phyloP scores from a whole-genome alignment of 2,329 filamentous ascomycete species.

The Fusarium sp. region DNA sequence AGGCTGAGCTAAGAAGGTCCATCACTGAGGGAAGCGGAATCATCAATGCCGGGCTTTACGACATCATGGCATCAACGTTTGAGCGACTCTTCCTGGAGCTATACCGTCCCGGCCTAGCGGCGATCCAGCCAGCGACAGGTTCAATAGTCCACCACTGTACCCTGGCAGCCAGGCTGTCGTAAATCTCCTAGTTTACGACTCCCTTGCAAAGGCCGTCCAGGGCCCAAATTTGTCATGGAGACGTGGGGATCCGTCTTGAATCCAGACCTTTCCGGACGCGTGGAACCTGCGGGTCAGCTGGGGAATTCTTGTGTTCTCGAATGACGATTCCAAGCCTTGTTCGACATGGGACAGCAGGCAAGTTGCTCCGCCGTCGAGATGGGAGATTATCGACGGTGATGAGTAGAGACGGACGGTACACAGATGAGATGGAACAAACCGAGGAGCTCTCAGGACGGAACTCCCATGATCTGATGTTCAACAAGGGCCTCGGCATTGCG shows the following conservation, averaged over 20 bases:
- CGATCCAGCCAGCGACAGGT: constrained; percentile 12
- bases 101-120: constrained; percentile 14
- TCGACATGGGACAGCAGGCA: neutral
- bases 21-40: constrained; percentile 17
- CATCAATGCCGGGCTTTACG: constrained; percentile 2
- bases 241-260: neutral
- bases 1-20: neutral
- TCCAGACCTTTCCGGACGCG: neutral
- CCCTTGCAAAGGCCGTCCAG: neutral
- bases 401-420: neutral
- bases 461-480: neutral
- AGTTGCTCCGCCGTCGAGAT: neutral
- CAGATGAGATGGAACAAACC: neutral
- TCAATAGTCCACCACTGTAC: neutral
- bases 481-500: neutral
- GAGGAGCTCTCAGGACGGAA: neutral
- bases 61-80: constrained; percentile 10
- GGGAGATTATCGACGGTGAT: neutral
- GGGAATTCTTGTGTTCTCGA: neutral
- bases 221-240: neutral
- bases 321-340: neutral
- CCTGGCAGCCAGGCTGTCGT: neutral
- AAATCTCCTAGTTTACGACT: neutral
- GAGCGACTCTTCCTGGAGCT: neutral
- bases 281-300: neutral